Percentiles rank a stretch among this genome's conserved stretches.
Conservation (phyloP, 768 basidiomycete species). For the Daedaleopsis sinensis region DNA sequence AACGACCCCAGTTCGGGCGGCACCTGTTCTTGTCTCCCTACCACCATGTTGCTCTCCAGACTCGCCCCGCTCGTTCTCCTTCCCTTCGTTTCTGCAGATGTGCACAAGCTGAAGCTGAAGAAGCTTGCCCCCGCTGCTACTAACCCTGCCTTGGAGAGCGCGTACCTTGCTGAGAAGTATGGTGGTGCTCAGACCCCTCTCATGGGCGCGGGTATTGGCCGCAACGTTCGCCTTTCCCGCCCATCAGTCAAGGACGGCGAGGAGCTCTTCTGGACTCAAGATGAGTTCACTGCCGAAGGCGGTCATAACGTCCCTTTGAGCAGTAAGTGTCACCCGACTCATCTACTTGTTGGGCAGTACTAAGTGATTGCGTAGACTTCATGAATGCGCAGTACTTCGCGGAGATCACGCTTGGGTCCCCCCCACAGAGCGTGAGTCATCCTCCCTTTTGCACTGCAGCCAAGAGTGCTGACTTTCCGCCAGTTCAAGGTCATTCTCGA, state of each 20-base stretch:
- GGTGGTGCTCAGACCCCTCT: conserved; percentile 66
- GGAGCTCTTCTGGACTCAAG: conserved; percentile 81
- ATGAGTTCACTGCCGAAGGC: conserved; percentile 57
- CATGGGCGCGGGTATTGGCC: conserved; percentile 72
- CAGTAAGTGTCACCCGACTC: conserved; percentile 54
- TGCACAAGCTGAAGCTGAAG: conserved; percentile 88
- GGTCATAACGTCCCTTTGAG: conserved; percentile 89
- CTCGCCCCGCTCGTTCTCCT: conserved; percentile 45
- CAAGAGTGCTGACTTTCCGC: conserved; percentile 8
- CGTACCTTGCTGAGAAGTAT: conserved; percentile 95
- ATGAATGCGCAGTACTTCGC: conserved; percentile 98
- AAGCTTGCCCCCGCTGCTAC: conserved; percentile 70
- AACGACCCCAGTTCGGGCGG: conserved; percentile 14
- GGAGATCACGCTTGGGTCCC: conserved; percentile 81
- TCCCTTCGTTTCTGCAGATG: conserved; percentile 52
- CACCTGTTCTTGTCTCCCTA: conserved; percentile 23
- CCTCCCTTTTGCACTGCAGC: not conserved
- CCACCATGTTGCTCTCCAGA: conserved; percentile 43
- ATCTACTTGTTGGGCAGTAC: not conserved
- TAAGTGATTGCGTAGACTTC: conserved; percentile 65
- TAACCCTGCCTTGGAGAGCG: conserved; percentile 71
- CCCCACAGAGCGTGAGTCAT: conserved; percentile 72
- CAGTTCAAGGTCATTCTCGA: conserved; percentile 95
- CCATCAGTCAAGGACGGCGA: conserved; percentile 48
- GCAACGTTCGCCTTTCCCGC: conserved; percentile 50